Evolutionary conservation across 2,329 filamentous ascomycete species (phyloP).

Genomic region (Stagonosporopsis tanaceti): DNA sequence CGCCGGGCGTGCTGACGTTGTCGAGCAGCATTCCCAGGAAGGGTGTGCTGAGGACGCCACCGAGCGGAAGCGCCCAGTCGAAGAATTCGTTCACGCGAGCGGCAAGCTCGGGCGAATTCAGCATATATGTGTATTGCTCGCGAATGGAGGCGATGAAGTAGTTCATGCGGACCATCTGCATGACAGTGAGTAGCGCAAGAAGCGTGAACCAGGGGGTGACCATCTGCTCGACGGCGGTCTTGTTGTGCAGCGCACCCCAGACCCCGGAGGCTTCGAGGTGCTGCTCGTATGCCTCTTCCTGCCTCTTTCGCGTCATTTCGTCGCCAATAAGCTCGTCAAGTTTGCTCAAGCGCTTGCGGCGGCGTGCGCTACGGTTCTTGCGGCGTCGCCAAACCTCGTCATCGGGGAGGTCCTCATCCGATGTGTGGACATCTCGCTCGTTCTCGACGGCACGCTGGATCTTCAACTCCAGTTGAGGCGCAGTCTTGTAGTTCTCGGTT

Average conservation of each 20-base stretch:
- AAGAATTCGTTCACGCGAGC: slow-evolving; percentile 80
- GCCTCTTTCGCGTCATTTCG: slow-evolving; percentile 67
- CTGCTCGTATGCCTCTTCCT: slow-evolving; percentile 67
- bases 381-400: slow-evolving; percentile 55
- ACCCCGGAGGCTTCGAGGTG: slow-evolving; percentile 76
- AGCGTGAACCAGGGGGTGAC: slow-evolving; percentile 82
- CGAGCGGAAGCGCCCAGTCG: slow-evolving; percentile 81
- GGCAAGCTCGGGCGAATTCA: slow-evolving; percentile 67
- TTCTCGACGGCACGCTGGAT: slow-evolving; percentile 42
- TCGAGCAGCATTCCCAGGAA: slow-evolving; percentile 85
- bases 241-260: slow-evolving; percentile 83
- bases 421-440: slow-evolving; percentile 58
- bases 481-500: slow-evolving; percentile 78
- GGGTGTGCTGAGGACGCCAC: slow-evolving; percentile 80
- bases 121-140: slow-evolving; percentile 79
- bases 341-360: slow-evolving; percentile 69
- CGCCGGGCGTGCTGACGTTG: slow-evolving; percentile 72
- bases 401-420: slow-evolving; percentile 63
- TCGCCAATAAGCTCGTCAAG: slow-evolving; percentile 76
- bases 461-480: slow-evolving; percentile 47
- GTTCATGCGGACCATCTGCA: slow-evolving; percentile 73
- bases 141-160: slow-evolving; percentile 90
- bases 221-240: slow-evolving; percentile 75
- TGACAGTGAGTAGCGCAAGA: slow-evolving; percentile 78
- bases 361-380: slow-evolving; percentile 49